Percentiles rank a stretch among this genome's conserved stretches.
These are phyloP conservation scores for Xylaria curta DNA, from an alignment of 495 filamentous ascomycete species.

Conservation along the genomic window DNA sequence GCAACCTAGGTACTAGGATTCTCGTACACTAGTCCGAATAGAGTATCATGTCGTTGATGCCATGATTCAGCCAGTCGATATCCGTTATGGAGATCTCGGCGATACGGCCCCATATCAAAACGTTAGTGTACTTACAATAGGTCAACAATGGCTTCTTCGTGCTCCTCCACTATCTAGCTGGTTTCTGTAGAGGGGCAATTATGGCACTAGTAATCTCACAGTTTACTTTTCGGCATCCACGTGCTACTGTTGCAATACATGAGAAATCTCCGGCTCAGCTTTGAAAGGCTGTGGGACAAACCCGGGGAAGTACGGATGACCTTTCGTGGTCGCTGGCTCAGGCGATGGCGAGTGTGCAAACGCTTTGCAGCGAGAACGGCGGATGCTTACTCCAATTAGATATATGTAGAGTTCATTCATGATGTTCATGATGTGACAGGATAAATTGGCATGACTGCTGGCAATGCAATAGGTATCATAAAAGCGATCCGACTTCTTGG, in stretches of 20 bases:
- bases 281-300: neutral
- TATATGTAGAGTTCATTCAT: neutral
- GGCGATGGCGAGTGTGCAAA: neutral
- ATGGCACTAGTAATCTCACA: neutral
- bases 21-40: too few relatives aligned
- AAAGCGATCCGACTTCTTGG: conserved; percentile 35
- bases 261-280: too few relatives aligned
- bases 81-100: too few relatives aligned
- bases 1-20: too few relatives aligned
- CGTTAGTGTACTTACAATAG: too few relatives aligned
- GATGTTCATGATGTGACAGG: neutral
- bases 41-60: too few relatives aligned
- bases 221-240: neutral
- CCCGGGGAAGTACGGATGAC: neutral
- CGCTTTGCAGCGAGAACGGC: neutral
- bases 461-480: conserved; percentile 21
- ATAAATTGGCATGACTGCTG: neutral
- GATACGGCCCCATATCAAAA: too few relatives aligned
- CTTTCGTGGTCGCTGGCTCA: neutral
- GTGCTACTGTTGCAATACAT: neutral
- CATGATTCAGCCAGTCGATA: too few relatives aligned
- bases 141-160: too few relatives aligned
- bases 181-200: too few relatives aligned
- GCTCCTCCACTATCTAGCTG: too few relatives aligned
- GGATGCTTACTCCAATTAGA: neutral